Evolutionary conservation across 1,139 yeast species (phyloP), one percentile per base, ranked within the genome.

Genomic region (Citeromyces siamensis): DNA sequence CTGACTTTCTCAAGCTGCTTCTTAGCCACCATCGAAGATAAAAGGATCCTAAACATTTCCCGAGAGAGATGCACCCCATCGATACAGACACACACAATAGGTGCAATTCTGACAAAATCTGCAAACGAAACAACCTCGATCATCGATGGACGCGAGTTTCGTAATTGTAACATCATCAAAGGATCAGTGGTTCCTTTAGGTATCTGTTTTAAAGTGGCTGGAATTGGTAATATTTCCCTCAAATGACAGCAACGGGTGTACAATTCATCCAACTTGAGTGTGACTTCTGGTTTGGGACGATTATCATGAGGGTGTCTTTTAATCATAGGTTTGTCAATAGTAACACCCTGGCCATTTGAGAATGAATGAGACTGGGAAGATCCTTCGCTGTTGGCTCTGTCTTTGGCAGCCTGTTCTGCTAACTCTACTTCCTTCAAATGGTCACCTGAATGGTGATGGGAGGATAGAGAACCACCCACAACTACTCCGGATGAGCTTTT

Each of bases 201-300:
- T 38, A 81, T 64, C 49, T 81, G 93, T 49, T 79, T 81, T 47
- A 85, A 55, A 1, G 94, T 85, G 0, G 95, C 94, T 1, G 95
- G 94, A 41, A 88, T 86, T 1, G 97, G 97, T 44, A 88, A 59
- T 38, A 88, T 88, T 50, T 88, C 97, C 38, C 97, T 66, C 42
- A 88, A 63, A 57, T 88, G 97, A 51, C 96, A 88, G 53, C 96
- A 86, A 45, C 96, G 64, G 0, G 96, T 84, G 55, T 88, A 88
- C 12, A 88, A 63, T 32, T 76, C 71, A 48, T 83, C 94, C 38
- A 77, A 64, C 27, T 55, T 56, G 34, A 55, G 42, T 5, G 59
- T 56, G 4, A 65, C 57, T 55, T 68, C 61, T 2, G 77, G 76
- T 40, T 64, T 68, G 32, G 70, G 77, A 45, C 71, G 70, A 7